These are phyloP conservation scores for Pugionium cornutum DNA, from an alignment of 345 rosid species.

Conservation along the genomic window DNA sequence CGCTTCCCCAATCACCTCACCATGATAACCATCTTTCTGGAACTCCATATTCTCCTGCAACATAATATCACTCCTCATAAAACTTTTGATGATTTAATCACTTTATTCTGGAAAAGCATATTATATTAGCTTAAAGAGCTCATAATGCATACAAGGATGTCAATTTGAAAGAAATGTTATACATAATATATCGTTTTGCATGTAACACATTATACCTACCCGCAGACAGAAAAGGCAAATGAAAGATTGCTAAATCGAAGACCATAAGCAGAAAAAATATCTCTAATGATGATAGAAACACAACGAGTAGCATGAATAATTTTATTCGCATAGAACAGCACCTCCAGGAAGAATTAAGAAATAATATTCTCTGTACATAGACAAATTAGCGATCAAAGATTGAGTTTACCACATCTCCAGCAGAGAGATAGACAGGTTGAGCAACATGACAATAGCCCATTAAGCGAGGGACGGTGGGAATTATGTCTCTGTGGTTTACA, in stretches of 20 bases:
- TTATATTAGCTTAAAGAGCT: slow-evolving; percentile 16
- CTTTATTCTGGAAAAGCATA: background rate
- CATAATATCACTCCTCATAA: slow-evolving; percentile 19
- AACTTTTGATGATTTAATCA: background rate
- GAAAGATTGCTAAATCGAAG: background rate
- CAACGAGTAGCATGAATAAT: slow-evolving; percentile 15
- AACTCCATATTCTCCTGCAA: slow-evolving; percentile 63
- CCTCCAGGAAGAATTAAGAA: background rate
- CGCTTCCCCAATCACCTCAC: slow-evolving; percentile 81
- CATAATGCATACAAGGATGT: background rate
- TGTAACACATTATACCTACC: background rate
- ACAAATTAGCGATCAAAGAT: background rate
- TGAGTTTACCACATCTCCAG: slow-evolving; percentile 68
- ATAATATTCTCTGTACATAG: background rate
- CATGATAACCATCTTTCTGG: slow-evolving; percentile 73
- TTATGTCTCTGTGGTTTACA: slow-evolving; percentile 94
- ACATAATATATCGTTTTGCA: background rate
- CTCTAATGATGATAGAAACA: background rate
- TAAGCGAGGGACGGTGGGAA: slow-evolving; percentile 91
- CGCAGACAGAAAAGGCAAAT: slow-evolving; percentile 15
- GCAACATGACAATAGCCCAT: slow-evolving; percentile 99
- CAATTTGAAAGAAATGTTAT: slow-evolving; percentile 5
- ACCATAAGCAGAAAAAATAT: slow-evolving; percentile 2
- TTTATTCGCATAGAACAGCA: background rate
- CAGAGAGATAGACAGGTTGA: slow-evolving; percentile 77